Evolutionary conservation across 768 basidiomycete species (phyloP).

Genomic region (Russula sp.): DNA sequence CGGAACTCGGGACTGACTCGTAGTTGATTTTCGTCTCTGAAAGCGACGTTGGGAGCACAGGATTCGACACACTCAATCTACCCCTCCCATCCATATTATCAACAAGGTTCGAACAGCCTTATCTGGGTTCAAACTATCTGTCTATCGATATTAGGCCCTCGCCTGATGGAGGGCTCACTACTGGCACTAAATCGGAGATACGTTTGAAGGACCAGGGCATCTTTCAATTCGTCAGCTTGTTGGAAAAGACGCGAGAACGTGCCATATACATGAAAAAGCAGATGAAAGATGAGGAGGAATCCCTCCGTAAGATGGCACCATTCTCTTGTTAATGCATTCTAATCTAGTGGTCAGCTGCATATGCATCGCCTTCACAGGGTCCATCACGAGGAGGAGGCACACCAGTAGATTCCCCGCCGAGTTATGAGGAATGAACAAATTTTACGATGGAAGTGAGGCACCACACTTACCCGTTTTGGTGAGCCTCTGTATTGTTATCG

Average conservation of each 20-base stretch:
- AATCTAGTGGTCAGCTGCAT: slow-evolving; percentile 23
- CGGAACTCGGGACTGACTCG: not conserved
- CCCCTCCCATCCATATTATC: slow-evolving; percentile 63
- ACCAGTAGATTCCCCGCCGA: slow-evolving; percentile 34
- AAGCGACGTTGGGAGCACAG: slow-evolving; percentile 25
- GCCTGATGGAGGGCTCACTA: slow-evolving; percentile 59
- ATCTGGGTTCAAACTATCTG: slow-evolving; percentile 67
- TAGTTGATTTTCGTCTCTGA: slow-evolving; percentile 59
- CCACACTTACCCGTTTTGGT: slow-evolving; percentile 12
- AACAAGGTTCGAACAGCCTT: slow-evolving; percentile 73
- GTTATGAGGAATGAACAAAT: slow-evolving; percentile 32
- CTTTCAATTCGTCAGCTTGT: slow-evolving; percentile 66
- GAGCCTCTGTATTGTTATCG: slow-evolving; percentile 7
- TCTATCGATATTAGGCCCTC: slow-evolving; percentile 65
- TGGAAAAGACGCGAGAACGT: slow-evolving; percentile 76
- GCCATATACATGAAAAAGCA: slow-evolving; percentile 73
- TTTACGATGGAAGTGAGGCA: slow-evolving; percentile 1
- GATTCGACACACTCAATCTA: slow-evolving; percentile 48
- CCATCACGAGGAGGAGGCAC: slow-evolving; percentile 26
- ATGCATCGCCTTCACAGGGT: slow-evolving; percentile 29
- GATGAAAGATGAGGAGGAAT: slow-evolving; percentile 54
- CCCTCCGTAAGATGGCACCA: slow-evolving; percentile 50
- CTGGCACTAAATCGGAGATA: slow-evolving; percentile 63
- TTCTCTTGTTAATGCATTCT: not conserved
- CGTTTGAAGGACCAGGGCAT: slow-evolving; percentile 65